Evolutionary conservation across 768 basidiomycete species (phyloP).

Genomic region (Termitomyces sp.): DNA sequence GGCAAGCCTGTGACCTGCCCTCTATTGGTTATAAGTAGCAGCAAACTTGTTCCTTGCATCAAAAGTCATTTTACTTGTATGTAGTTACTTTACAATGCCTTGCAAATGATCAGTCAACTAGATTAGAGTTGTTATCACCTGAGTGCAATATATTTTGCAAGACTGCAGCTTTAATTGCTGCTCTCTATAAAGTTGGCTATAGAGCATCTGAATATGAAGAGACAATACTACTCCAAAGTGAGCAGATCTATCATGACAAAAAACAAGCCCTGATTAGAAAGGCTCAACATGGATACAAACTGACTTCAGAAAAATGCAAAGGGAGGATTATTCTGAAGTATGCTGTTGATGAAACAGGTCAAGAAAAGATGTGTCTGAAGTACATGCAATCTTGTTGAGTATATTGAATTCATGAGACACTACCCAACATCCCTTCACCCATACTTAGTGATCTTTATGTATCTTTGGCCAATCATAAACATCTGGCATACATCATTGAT

Average conservation of each 20-base stretch:
- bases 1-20: no score
- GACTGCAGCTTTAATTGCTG: no score
- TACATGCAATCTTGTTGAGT: not conserved
- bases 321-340: not conserved
- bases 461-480: constrained; percentile 23
- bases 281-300: no score
- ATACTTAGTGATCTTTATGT: constrained; percentile 23
- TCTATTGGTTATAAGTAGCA: no score
- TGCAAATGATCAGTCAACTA: no score
- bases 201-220: no score
- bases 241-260: no score
- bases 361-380: not conserved
- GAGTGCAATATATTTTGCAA: no score
- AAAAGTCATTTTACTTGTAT: not conserved
- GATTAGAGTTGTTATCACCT: no score
- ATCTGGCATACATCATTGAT: constrained; percentile 20
- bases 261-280: no score
- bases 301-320: not conserved
- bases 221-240: no score
- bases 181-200: no score
- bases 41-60: not conserved
- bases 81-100: not conserved
- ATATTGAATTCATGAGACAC: not conserved
- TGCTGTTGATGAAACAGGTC: not conserved
- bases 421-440: constrained; percentile 6